These are phyloP conservation scores for Neonectria coccinea DNA, from an alignment of 2,329 filamentous ascomycete genomes.

Conservation along the genomic window DNA sequence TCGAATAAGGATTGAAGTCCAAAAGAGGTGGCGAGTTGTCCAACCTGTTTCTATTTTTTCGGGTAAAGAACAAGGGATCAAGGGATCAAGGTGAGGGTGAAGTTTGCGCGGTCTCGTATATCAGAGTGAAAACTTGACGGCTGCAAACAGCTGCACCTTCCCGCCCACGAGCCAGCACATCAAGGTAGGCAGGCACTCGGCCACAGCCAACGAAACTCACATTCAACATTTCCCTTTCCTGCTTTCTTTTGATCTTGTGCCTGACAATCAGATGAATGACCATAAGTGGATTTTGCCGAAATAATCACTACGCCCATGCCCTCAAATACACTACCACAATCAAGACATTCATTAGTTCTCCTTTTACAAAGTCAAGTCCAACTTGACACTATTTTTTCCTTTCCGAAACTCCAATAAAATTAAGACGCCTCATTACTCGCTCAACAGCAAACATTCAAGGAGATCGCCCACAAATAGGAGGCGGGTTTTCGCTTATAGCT, in stretches of 20 bases:
- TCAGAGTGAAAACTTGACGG: background rate
- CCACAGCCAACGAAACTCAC: background rate
- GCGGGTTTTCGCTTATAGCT: slow-evolving; percentile 22
- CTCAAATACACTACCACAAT: background rate
- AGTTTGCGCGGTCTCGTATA: background rate
- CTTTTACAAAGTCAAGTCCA: background rate
- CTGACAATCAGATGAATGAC: background rate
- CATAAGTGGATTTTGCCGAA: background rate
- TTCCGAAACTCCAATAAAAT: slow-evolving; percentile 35
- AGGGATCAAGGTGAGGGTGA: background rate
- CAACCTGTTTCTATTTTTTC: background rate
- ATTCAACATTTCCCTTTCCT: background rate
- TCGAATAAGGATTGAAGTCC: background rate
- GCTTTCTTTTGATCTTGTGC: background rate
- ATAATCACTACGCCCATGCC: background rate
- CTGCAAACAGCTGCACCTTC: slow-evolving; percentile 3
- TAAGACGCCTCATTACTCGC: no score
- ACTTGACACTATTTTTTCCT: slow-evolving; percentile 20
- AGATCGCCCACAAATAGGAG: background rate
- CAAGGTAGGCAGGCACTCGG: background rate
- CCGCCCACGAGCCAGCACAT: background rate
- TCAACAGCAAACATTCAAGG: background rate
- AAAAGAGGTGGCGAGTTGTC: background rate
- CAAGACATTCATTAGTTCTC: background rate
- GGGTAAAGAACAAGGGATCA: background rate